Conservation (phyloP, 495 filamentous ascomycete genomes). For the Tuber indicum region DNA sequence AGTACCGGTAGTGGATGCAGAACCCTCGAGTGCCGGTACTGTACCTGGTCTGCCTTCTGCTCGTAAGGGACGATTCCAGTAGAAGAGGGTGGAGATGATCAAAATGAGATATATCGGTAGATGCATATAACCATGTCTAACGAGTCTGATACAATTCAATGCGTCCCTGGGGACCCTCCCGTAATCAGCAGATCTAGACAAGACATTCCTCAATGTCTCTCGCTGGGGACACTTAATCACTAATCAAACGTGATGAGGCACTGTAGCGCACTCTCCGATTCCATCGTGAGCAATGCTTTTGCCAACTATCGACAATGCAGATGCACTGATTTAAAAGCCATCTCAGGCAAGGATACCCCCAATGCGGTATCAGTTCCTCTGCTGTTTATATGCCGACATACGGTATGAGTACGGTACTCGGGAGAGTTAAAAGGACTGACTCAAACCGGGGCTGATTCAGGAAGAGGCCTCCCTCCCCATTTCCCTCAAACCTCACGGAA, state of each 20-base stretch:
- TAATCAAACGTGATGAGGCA: neutral
- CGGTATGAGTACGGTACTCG: neutral
- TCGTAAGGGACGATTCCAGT: constrained; percentile 14
- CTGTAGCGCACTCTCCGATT: neutral
- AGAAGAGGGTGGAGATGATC: constrained; percentile 5
- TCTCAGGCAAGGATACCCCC: neutral
- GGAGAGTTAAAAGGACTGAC: neutral
- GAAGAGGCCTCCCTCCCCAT: neutral
- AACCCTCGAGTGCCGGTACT: neutral
- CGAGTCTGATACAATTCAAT: constrained; percentile 10
- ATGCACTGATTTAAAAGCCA: neutral
- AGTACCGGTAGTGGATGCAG: neutral
- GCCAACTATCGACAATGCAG: neutral
- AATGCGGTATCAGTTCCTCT: neutral
- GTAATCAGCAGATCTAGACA: neutral
- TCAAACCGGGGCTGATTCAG: neutral
- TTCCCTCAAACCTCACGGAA: neutral
- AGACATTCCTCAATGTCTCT: neutral
- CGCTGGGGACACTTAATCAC: neutral
- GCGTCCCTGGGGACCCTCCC: neutral
- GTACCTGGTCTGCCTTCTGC: constrained; percentile 3
- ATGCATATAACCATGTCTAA: neutral
- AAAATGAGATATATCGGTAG: constrained; percentile 5
- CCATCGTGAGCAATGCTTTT: neutral
- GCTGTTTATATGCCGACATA: neutral